A percentile compares a stretch with the other conserved stretches of the same genome.
Evolutionary conservation across 768 basidiomycete species (phyloP).

Genomic region (Pluteus cervinus): DNA sequence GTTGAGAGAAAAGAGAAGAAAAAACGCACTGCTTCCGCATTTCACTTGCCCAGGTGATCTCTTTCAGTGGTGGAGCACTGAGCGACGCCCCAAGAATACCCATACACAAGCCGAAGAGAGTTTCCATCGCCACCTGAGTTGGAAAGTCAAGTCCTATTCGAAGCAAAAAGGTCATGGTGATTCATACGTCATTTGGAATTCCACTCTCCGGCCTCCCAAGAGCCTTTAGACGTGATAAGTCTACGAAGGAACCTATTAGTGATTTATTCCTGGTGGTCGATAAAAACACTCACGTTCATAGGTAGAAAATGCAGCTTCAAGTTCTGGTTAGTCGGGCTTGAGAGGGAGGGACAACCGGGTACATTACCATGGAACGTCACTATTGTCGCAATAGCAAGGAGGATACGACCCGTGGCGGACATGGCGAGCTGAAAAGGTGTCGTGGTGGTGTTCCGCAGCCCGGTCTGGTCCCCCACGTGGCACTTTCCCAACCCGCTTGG

Average conservation of each 20-base stretch:
- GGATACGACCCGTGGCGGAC: conserved; percentile 36
- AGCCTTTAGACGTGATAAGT: conserved; percentile 72
- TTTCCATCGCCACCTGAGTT: conserved; percentile 61
- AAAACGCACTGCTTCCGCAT: conserved; percentile 69
- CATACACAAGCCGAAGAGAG: conserved; percentile 53
- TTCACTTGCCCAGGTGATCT: conserved; percentile 87
- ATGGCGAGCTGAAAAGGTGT: background rate
- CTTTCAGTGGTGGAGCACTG: conserved; percentile 62
- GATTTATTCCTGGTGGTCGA: background rate
- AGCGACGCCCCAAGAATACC: conserved; percentile 72
- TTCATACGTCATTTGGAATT: conserved; percentile 56
- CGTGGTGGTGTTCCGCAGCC: conserved; percentile 10
- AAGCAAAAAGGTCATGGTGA: background rate
- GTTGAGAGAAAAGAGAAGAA: conserved; percentile 5
- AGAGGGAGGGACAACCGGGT: conserved; percentile 4
- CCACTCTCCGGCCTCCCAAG: conserved; percentile 64
- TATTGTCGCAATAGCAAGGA: conserved; percentile 41
- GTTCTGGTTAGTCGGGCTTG: conserved; percentile 4
- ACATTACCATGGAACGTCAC: conserved; percentile 49
- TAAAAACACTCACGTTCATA: conserved; percentile 63
- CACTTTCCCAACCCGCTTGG: background rate
- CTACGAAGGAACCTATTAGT: conserved; percentile 28
- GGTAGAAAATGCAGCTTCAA: conserved; percentile 71
- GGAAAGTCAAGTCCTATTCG: background rate
- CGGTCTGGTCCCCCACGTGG: conserved; percentile 11